phyloP scores from a whole-genome alignment of 2,329 filamentous ascomycete species.

The Arthrinium phaeospermum region DNA sequence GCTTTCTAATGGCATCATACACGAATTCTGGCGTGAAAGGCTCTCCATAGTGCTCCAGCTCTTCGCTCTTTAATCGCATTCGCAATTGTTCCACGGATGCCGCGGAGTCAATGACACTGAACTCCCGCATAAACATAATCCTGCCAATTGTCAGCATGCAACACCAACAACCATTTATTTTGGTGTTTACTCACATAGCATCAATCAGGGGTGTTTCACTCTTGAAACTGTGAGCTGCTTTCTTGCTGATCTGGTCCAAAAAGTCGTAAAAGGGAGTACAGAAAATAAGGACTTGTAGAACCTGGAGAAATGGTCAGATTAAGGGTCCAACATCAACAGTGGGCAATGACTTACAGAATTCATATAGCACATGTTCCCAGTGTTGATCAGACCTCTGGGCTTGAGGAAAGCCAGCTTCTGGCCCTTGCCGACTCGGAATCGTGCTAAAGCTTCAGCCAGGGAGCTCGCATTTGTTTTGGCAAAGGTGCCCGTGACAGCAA shows the following conservation, averaged over 20 bases:
- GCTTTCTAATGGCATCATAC: slow-evolving; percentile 86
- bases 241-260: slow-evolving; percentile 82
- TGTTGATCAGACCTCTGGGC: slow-evolving; percentile 92
- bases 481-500: slow-evolving; percentile 40
- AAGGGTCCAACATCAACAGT: not conserved
- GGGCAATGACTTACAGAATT: slow-evolving; percentile 78
- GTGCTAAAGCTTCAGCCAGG: slow-evolving; percentile 69
- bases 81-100: slow-evolving; percentile 75
- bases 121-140: slow-evolving; percentile 96
- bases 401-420: slow-evolving; percentile 83
- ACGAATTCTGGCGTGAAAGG: slow-evolving; percentile 93
- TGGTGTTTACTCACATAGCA: slow-evolving; percentile 72
- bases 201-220: slow-evolving; percentile 93
- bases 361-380: slow-evolving; percentile 99
- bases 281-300: slow-evolving; percentile 93
- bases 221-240: slow-evolving; percentile 89
- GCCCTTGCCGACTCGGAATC: slow-evolving; percentile 70
- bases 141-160: slow-evolving; percentile 46
- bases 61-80: slow-evolving; percentile 76
- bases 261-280: slow-evolving; percentile 96
- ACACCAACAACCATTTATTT: not conserved
- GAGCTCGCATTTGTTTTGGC: slow-evolving; percentile 48
- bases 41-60: slow-evolving; percentile 89
- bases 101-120: slow-evolving; percentile 83
- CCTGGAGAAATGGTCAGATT: slow-evolving; percentile 54